A percentile compares a stretch with the other conserved stretches of the same genome.
Conservation (phyloP, 2,329 filamentous ascomycete species). For the Colletotrichum endophyticum region DNA sequence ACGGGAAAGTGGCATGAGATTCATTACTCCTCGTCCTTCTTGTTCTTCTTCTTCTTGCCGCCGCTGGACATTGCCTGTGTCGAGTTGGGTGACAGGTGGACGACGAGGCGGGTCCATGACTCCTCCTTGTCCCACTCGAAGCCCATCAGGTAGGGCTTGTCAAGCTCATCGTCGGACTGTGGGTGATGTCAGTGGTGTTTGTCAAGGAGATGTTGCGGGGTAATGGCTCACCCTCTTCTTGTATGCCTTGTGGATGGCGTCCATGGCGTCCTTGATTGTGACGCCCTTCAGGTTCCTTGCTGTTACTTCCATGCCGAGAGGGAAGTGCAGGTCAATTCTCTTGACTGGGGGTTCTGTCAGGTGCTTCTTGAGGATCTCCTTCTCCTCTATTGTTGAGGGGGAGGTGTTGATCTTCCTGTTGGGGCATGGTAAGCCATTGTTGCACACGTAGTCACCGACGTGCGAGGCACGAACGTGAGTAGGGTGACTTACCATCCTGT, state of each 20-base stretch:
- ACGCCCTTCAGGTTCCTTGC: conserved; percentile 93
- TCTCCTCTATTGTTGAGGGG: conserved; percentile 78
- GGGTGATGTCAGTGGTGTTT: background rate
- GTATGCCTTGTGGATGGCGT: conserved; percentile 94
- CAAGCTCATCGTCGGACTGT: conserved; percentile 90
- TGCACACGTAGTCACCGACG: background rate
- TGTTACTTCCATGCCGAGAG: conserved; percentile 83
- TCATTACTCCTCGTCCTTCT: conserved; percentile 41
- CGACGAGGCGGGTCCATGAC: conserved; percentile 85
- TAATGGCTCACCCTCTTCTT: conserved; percentile 84
- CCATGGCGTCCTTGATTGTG: conserved; percentile 95
- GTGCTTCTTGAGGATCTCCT: conserved; percentile 79
- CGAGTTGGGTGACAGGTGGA: conserved; percentile 71
- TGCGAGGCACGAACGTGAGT: background rate
- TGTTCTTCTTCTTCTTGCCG: conserved; percentile 71
- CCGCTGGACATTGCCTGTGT: conserved; percentile 44
- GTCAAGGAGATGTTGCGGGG: no score
- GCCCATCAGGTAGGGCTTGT: conserved; percentile 84
- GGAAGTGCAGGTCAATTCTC: conserved; percentile 93
- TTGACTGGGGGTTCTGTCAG: conserved; percentile 85
- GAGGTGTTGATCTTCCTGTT: conserved; percentile 93
- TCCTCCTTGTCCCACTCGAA: conserved; percentile 98
- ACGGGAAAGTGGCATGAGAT: conserved; percentile 24
- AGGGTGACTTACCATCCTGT: conserved; percentile 77
- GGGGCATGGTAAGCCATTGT: background rate